Base-by-base conservation (phyloP, 768 basidiomycete species). In the Agrocybe pediades region DNA sequence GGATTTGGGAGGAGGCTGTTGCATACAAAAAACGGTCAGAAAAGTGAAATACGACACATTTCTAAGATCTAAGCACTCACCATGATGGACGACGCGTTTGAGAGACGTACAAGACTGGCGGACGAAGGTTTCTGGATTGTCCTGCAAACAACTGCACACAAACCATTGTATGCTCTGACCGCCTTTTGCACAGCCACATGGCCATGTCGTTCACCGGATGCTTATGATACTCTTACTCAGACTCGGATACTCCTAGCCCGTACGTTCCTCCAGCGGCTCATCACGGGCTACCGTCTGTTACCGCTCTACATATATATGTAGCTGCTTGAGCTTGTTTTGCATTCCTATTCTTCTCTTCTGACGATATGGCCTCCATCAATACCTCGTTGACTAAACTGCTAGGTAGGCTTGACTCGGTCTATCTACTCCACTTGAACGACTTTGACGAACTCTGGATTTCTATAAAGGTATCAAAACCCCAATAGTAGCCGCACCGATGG, bases 1-100 rank as follows among this genome's bases (percentile, higher is more conserved):
- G 41, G 94, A 92, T 79, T 97, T 97, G 56, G 95, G 94, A 60
- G 94, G 92, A 79, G 91, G 88, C 92, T 93, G 67, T 46, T n/a
- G 46, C 23, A 61, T 62, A 29, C 61, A 59, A 40, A 30, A 36
- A 11, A 36, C 33, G 11, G 53, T 53, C 47, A 50, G 9, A n/a
- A n/a, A n/a, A 25, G 39, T 43, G 24, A 26, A 44, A 53, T 48
- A 29, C 7, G 41, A 27, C 16, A 20, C 47, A 45, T 33, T 19
- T 27, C 46, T 29, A 29, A 20, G 50, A 51, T 51, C 24, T 24
- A 55, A 23, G 20, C 15, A 23, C 72, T 63, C 50, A 86, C 85
- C 85, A 87, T 87, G 80, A 68, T 79, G 80, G 74, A 68, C 74
- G 66, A 69, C 53, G 66, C 55, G 60, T 60, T 60, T 58, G 47